Percentiles rank a stretch among this genome's conserved stretches.
phyloP scores from a whole-genome alignment of 1,139 yeast genomes.

The Arxiozyma bovina region DNA sequence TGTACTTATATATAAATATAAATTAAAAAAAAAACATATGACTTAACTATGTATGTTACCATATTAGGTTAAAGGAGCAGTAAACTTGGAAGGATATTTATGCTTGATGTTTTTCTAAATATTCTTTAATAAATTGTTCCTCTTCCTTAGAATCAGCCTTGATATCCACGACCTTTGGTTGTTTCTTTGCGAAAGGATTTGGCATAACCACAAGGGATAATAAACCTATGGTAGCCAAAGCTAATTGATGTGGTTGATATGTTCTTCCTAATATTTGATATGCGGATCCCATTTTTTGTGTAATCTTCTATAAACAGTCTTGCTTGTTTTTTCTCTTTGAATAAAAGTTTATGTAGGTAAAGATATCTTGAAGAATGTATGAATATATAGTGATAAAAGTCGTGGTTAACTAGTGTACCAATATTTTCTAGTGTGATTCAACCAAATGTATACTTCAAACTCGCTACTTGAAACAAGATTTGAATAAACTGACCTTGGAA shows the following conservation, averaged over 20 bases:
- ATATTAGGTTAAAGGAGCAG: not conserved
- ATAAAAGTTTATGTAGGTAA: not conserved
- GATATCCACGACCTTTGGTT: constrained; percentile 56
- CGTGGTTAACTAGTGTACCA: not conserved
- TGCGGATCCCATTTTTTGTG: constrained; percentile 65
- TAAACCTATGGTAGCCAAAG: constrained; percentile 59
- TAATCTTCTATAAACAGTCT: not conserved
- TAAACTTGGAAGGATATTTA: not conserved
- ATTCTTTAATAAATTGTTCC: constrained; percentile 61
- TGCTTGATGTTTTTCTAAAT: constrained; percentile 8
- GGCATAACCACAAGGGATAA: constrained; percentile 53
- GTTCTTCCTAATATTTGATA: constrained; percentile 70
- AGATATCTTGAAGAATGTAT: not conserved
- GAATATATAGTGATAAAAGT: no score
- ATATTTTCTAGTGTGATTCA: no score
- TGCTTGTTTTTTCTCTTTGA: not conserved
- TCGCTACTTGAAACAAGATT: no score
- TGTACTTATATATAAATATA: not conserved
- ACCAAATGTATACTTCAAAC: not conserved
- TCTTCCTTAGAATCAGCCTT: constrained; percentile 80
- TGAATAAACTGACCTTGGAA: no score
- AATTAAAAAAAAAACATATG: not conserved
- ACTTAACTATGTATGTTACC: not conserved
- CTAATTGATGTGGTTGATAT: constrained; percentile 64
- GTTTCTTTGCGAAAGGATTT: constrained; percentile 61